Evolutionary conservation across 768 basidiomycete genomes (phyloP).

Genomic region (Podaxis sp.): DNA sequence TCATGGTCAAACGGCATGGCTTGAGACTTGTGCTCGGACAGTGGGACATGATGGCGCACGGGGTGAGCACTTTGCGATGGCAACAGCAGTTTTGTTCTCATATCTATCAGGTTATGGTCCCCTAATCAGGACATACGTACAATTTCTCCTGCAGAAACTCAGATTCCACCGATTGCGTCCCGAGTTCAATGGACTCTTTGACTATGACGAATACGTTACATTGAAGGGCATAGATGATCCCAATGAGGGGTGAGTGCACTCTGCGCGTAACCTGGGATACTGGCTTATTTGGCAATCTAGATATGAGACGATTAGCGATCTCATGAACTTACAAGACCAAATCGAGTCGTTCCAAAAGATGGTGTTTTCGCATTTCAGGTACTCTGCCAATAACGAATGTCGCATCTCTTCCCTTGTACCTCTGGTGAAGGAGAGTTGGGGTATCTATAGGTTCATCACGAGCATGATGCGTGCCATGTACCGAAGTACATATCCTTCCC

Average conservation of each 20-base stretch:
- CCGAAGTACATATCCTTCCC: constrained; percentile 51
- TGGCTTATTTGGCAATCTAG: constrained; percentile 34
- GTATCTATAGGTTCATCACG: constrained; percentile 97
- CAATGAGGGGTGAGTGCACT: constrained; percentile 83
- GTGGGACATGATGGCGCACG: constrained; percentile 71
- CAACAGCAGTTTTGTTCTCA: constrained; percentile 2
- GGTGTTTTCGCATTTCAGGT: constrained; percentile 91
- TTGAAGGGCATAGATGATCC: constrained; percentile 98
- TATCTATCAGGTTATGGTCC: constrained; percentile 73
- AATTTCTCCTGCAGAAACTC: constrained; percentile 92
- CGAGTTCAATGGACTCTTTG: constrained; percentile 98
- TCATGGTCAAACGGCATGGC: constrained; percentile 94
- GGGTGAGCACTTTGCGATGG: constrained; percentile 41
- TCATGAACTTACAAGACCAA: constrained; percentile 97
- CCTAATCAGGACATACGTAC: constrained; percentile 92
- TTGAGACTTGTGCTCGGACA: constrained; percentile 94
- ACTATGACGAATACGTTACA: constrained; percentile 98
- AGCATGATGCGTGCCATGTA: constrained; percentile 99
- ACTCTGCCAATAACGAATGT: constrained; percentile 93
- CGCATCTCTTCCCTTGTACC: constrained; percentile 95
- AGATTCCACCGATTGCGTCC: constrained; percentile 93
- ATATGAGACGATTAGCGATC: constrained; percentile 95
- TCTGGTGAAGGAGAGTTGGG: constrained; percentile 98
- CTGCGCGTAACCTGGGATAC: not conserved
- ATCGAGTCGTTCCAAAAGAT: constrained; percentile 99